Percentiles rank a stretch among this genome's conserved stretches.
Evolutionary conservation across 2,329 filamentous ascomycete species (phyloP).

Genomic region (Beauveria sp.): DNA sequence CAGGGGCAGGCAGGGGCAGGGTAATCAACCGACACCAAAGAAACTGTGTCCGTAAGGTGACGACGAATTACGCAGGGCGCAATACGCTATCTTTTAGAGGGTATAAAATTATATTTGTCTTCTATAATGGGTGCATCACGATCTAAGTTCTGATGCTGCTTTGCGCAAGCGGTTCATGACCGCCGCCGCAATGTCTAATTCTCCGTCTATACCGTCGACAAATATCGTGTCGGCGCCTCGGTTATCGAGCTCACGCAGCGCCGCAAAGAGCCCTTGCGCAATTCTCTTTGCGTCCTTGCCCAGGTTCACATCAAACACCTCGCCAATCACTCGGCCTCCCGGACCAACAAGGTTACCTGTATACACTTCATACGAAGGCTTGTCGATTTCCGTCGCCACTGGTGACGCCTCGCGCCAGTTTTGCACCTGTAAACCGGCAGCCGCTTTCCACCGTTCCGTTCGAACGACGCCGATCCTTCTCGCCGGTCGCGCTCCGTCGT

Average conservation of each 20-base stretch:
- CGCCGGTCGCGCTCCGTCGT: constrained; percentile 2
- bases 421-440: constrained; percentile 30
- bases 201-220: constrained; percentile 78
- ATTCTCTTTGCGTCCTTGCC: constrained; percentile 65
- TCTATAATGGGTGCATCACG: constrained; percentile 31
- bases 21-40: not conserved
- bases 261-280: constrained; percentile 81
- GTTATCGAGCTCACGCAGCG: constrained; percentile 76
- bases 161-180: constrained; percentile 80
- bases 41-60: not conserved
- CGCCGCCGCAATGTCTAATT: constrained; percentile 75
- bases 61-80: not conserved
- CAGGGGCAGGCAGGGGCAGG: not conserved
- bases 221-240: constrained; percentile 74
- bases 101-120: constrained; percentile 19
- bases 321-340: constrained; percentile 27
- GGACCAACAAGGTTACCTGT: constrained; percentile 31
- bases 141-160: constrained; percentile 56
- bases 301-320: constrained; percentile 62
- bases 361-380: constrained; percentile 32
- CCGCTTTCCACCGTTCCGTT: constrained; percentile 44
- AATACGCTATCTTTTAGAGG: constrained; percentile 11
- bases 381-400: constrained; percentile 18
- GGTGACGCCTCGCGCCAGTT: constrained; percentile 20
- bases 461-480: constrained; percentile 45